phyloP scores from a whole-genome alignment of 306 rosid genomes.

The Vachellia collinsii region DNA sequence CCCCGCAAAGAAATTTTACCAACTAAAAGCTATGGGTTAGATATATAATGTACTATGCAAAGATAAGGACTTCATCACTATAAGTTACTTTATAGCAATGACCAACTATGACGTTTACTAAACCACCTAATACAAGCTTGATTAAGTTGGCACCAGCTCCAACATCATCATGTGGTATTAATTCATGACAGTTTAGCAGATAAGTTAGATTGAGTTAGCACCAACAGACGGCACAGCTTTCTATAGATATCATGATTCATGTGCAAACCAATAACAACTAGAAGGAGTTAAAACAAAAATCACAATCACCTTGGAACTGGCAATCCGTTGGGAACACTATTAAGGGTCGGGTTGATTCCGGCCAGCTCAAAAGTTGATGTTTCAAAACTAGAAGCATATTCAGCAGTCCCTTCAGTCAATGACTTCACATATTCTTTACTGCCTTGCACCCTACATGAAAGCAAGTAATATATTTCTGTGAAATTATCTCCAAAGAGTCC shows the following conservation, averaged over 20 bases:
- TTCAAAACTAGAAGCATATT: slow-evolving; percentile 7
- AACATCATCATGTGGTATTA: neutral
- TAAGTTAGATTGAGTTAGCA: neutral
- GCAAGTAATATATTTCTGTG: neutral
- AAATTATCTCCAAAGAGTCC: neutral
- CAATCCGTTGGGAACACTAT: neutral
- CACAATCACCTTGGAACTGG: slow-evolving; percentile 1
- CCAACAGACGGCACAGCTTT: neutral
- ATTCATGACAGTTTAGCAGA: neutral
- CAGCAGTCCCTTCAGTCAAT: slow-evolving; percentile 21
- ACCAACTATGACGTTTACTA: neutral
- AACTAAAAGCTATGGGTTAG: slow-evolving; percentile 9
- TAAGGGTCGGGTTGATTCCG: neutral
- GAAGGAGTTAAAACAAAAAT: neutral
- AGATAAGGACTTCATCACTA: neutral
- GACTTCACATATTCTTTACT: neutral
- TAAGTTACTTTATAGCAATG: neutral
- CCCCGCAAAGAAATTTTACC: neutral
- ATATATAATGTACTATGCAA: neutral
- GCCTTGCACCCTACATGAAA: slow-evolving; percentile 20
- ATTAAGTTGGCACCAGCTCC: neutral
- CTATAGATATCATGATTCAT: neutral
- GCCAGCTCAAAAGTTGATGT: neutral
- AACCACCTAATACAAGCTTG: neutral
- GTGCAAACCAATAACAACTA: neutral